A percentile compares a stretch with the other conserved stretches of the same genome.
These are phyloP conservation scores for Thelonectria discophora DNA, from an alignment of 2,329 filamentous ascomycete species.

Conservation along the genomic window DNA sequence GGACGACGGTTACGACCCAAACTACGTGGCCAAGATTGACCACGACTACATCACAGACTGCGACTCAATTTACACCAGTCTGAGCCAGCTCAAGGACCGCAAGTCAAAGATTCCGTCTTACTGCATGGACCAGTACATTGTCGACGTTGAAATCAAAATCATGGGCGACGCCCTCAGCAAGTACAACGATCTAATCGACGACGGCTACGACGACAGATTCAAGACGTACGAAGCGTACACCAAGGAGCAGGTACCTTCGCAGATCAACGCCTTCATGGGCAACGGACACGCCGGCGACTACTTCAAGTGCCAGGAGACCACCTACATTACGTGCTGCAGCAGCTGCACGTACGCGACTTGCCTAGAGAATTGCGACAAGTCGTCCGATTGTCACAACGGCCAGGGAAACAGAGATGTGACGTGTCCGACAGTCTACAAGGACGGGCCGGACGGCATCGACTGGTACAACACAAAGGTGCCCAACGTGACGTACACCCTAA, in stretches of 20 bases:
- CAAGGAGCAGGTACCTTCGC: constrained; percentile 16
- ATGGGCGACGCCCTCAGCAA: constrained; percentile 20
- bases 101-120: constrained; percentile 18
- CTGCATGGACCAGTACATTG: constrained; percentile 23
- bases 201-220: constrained; percentile 29
- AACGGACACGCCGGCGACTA: constrained; percentile 20
- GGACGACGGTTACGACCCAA: constrained; percentile 2
- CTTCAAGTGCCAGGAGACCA: constrained; percentile 24
- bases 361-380: constrained; percentile 12
- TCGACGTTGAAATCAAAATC: constrained; percentile 20
- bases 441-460: constrained; percentile 6
- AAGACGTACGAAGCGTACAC: constrained; percentile 24
- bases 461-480: constrained; percentile 10
- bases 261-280: constrained; percentile 25
- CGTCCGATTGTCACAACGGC: constrained; percentile 14
- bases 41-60: neutral
- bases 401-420: neutral
- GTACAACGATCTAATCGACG: constrained; percentile 24
- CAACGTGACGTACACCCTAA: constrained; percentile 28
- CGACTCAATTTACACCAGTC: constrained; percentile 34
- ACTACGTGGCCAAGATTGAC: neutral
- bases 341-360: constrained; percentile 15
- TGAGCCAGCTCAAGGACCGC: constrained; percentile 28
- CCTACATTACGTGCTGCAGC: constrained; percentile 15
- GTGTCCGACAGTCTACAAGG: constrained; percentile 28